A percentile compares a stretch with the other conserved stretches of the same genome.
Conservation (phyloP, 2,329 filamentous ascomycete genomes). For the Exophiala sideris region DNA sequence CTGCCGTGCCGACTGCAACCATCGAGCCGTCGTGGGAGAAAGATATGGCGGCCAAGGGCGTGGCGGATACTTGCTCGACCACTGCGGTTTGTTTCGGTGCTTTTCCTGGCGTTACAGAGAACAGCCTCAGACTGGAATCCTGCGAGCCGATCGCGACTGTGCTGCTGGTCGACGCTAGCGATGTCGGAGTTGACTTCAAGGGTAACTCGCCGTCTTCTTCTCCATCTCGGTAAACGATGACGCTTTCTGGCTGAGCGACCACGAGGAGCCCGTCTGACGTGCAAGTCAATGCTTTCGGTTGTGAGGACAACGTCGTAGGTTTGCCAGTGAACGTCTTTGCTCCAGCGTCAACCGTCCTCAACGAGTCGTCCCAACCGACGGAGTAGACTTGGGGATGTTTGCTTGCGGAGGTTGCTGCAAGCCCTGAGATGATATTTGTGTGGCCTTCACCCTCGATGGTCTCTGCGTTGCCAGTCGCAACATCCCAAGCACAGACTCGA, state of each 20-base stretch:
- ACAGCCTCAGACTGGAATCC: constrained; percentile 72
- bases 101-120: constrained; percentile 56
- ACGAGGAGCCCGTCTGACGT: constrained; percentile 52
- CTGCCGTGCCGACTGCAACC: constrained; percentile 76
- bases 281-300: constrained; percentile 71
- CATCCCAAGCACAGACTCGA: constrained; percentile 78
- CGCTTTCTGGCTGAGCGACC: constrained; percentile 58
- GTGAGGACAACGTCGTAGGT: constrained; percentile 65
- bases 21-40: constrained; percentile 76
- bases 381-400: constrained; percentile 66
- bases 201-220: constrained; percentile 58
- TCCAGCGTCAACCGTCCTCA: constrained; percentile 72
- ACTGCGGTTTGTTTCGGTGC: constrained; percentile 54
- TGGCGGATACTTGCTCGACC: constrained; percentile 63
- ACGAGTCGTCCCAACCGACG: constrained; percentile 89
- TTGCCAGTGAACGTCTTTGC: constrained; percentile 72
- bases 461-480: constrained; percentile 64
- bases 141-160: constrained; percentile 74
- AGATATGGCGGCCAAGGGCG: constrained; percentile 72
- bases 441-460: constrained; percentile 76
- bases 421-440: constrained; percentile 78
- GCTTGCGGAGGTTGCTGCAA: constrained; percentile 51
- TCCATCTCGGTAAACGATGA: constrained; percentile 56
- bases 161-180: constrained; percentile 66
- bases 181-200: constrained; percentile 63